Base-by-base conservation (phyloP, 2,329 filamentous ascomycete species). In the Verticillium nonalfalfae region DNA sequence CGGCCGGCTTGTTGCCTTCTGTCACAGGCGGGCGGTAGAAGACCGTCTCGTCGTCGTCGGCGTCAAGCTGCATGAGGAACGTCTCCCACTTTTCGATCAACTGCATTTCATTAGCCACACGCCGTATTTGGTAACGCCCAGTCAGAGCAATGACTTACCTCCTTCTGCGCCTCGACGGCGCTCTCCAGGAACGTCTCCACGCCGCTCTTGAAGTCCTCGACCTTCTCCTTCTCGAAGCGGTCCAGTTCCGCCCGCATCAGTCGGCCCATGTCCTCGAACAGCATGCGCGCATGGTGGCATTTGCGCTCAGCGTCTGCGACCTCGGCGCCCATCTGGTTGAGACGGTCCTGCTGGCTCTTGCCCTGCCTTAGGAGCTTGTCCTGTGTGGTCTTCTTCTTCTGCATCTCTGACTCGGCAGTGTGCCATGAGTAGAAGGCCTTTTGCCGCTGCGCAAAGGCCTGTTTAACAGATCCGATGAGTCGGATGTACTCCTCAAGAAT, bases 401-500 rank as follows among this genome's bases (percentile, higher is more conserved):
- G 87, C 64, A 98, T 78, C 71, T 98, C 94, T 4, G 89, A 89
- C 72, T 99, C 95, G 7, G 95, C 93, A 3, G 85, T 79, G 73
- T 97, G 93, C 94, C 95, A 99, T 54, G 90, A 88, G 73, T 98
- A 91, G 72, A 95, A 99, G 1, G 93, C 91, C 75, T 97, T 97
- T 74, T 99, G 95, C 61, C 95, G 88, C 75, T 97, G 93, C 39
- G 84, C 79, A 71, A 99, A 99, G 0, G 95, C 91, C 64, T 90
- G 91, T 81, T 99, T 99, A 63, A 98, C 91, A 60, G 91, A 96
- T 36, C 93, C 92, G 68, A 99, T 98, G 54, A 99, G 78, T 5
- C 95, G 91, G 68, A 99, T 96, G 76, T 99, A 99, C 76, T 99
- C 95, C 66, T 99, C 95, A 65, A 99, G 93, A 54, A 96, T 96